These are phyloP conservation scores for Penicillium flavigenum DNA, from an alignment of 495 filamentous ascomycete species.

Conservation along the genomic window DNA sequence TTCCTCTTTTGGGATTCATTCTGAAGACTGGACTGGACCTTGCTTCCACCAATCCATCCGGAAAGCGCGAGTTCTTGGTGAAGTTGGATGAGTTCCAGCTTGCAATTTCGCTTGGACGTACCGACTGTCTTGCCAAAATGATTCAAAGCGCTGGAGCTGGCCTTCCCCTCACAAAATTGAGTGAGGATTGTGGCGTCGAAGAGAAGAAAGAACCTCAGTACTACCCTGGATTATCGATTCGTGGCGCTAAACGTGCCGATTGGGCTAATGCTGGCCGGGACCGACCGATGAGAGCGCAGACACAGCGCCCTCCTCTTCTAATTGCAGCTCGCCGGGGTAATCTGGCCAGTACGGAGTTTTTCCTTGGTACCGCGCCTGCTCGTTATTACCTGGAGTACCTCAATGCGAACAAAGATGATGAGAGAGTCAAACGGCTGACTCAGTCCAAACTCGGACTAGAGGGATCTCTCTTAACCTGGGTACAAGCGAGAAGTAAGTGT, in stretches of 20 bases:
- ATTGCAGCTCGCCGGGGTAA: conserved; percentile 55
- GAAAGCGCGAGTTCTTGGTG: conserved; percentile 25
- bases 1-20: conserved; percentile 44
- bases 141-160: conserved; percentile 59
- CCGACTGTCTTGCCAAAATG: conserved; percentile 46
- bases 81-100: conserved; percentile 26
- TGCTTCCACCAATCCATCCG: conserved; percentile 17
- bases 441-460: conserved; percentile 57
- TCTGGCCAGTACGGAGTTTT: conserved; percentile 66
- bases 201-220: conserved; percentile 57
- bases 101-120: conserved; percentile 46
- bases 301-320: conserved; percentile 54
- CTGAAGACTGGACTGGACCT: conserved; percentile 41
- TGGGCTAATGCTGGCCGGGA: conserved; percentile 58
- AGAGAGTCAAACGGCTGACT: conserved; percentile 42
- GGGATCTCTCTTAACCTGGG: conserved; percentile 58
- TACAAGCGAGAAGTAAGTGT: conserved; percentile 50
- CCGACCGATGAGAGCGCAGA: conserved; percentile 18
- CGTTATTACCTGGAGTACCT: conserved; percentile 63
- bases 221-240: conserved; percentile 70
- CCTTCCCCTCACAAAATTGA: conserved; percentile 61
- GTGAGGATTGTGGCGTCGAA: conserved; percentile 57
- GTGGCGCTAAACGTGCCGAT: conserved; percentile 66
- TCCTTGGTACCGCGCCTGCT: conserved; percentile 62
- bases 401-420: conserved; percentile 53